Conservation (phyloP, 805 yeast genomes). For the Metschnikowia santaceciliae region DNA sequence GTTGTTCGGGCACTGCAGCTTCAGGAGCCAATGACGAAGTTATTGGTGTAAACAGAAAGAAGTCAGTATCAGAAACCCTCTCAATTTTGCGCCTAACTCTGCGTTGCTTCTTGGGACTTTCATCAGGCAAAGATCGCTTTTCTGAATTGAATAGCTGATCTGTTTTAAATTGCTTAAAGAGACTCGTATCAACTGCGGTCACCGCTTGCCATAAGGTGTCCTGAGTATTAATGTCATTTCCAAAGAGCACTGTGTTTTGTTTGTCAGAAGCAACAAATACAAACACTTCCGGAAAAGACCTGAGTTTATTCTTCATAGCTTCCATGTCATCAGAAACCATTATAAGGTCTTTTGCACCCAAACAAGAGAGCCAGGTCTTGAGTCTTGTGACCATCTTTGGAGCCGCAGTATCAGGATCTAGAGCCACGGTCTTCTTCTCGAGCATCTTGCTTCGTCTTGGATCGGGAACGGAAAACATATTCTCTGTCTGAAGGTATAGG, state of each 20-base stretch:
- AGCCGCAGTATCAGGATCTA: constrained; percentile 3
- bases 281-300: neutral
- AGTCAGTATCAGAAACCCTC: constrained; percentile 30
- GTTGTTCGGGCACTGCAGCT: neutral
- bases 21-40: constrained; percentile 3
- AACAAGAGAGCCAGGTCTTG: constrained; percentile 15
- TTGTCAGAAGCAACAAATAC: neutral
- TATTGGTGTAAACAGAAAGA: constrained; percentile 26
- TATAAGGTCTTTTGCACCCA: constrained; percentile 7
- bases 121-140: neutral
- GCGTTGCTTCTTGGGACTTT: constrained; percentile 8
- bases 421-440: constrained; percentile 6
- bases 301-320: neutral
- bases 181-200: neutral
- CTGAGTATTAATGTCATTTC: constrained; percentile 1
- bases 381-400: constrained; percentile 8
- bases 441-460: constrained; percentile 16
- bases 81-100: constrained; percentile 32
- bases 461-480: constrained; percentile 12
- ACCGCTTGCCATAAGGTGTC: constrained; percentile 14
- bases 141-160: neutral
- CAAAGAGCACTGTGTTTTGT: neutral
- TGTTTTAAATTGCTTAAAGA: neutral
- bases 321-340: neutral
- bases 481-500: constrained; percentile 16